Base-by-base conservation (phyloP, 257 asterid genomes). In the Solanum tarapatanum region DNA sequence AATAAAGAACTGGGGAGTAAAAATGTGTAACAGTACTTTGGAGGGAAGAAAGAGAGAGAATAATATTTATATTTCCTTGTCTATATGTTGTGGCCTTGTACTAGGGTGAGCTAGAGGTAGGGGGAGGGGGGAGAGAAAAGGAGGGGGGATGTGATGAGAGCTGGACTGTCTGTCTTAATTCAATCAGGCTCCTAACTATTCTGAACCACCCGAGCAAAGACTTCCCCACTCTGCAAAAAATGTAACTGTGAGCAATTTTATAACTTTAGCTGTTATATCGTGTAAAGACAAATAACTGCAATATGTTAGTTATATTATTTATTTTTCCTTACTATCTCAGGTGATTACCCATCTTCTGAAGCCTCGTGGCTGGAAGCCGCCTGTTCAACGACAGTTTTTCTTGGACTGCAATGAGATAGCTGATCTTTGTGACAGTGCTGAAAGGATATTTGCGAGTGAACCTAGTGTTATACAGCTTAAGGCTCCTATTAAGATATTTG, bases 321-420 rank as follows among this genome's bases (percentile, higher is more conserved):
- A 32, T 48, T 39, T 28, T 28, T 82, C 85, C 43, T 80, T 74
- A 64, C 60, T 88, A 55, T 73, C 84, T 74, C 92, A 97, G 99
- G 97, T 97, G 94, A 89, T 97, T 88, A 94, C 97, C 68, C 97
- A 97, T 93, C 98, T 97, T 86, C 82, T 97, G 86, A 96, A 96
- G 89, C 99, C 99, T 87, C 99, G 99, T 86, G 99, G 99, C 85
- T 97, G 99, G 99, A 97, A 96, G 92, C 99, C 99, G 87, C 99
- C 99, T 30, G 99, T 97, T 84, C 94, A 94, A 64, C 92, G 99
- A 32, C 99, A 97, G 87, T 97, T 96, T 92, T 97, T 97, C 94
- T 91, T 97, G 95, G 99, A 96, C 84, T 97, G 98, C 95, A 95
- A 95, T 88, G 99, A 97, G 94, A 93, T 97, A 80, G 98, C 98